Base-by-base conservation (phyloP, 345 rosid species). In the Brassica juncea region DNA sequence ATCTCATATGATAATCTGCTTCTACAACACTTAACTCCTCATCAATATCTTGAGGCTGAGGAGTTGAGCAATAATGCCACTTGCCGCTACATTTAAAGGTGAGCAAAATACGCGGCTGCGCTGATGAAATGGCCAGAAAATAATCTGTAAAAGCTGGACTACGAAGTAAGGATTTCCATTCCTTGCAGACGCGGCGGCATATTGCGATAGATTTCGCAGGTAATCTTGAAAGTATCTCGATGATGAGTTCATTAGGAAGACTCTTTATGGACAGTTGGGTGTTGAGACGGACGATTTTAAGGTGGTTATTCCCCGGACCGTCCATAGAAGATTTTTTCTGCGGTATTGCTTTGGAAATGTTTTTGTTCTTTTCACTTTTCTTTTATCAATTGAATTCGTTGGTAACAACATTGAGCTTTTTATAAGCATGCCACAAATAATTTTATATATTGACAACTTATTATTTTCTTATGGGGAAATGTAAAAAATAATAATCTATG, bases 61-160 rank as follows among this genome's bases (percentile, higher is more conserved):
- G 76, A 4, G 15, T 3, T 72, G 76, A 25, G 8, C 28, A 72
- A 58, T 25, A 72, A 6, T 60, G 68, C 37, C 68, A 39, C 68
- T 27, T 61, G 0, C 59, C 11, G 0, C 14, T 3, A 3, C 3
- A 8, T 5, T 5, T 3, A n/a, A 61, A 1, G 10, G 15, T 16
- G 59, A 72, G 9, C 68, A 73, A 62, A 30, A 62, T 34, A 62
- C 69, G 60, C 1, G 60, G 60, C 11, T 39, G 19, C 30, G 60
- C 11, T 2, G 28, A 62, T 62, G 69, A 73, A 15, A 25, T 3
- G 5, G 1, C 12, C 3, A 73, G 21, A 16, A 28, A 73, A 0
- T 6, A 3, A 2, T 62, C 32, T 6, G 47, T 44, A 61, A 73
- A 73, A 30, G 4, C 2, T 44, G 2, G 47, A 30, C 6, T 4